Percentiles rank a stretch among this genome's conserved stretches.
These are phyloP conservation scores for Endocalyx cinctus DNA, from an alignment of 2,329 filamentous ascomycete species.

Conservation along the genomic window DNA sequence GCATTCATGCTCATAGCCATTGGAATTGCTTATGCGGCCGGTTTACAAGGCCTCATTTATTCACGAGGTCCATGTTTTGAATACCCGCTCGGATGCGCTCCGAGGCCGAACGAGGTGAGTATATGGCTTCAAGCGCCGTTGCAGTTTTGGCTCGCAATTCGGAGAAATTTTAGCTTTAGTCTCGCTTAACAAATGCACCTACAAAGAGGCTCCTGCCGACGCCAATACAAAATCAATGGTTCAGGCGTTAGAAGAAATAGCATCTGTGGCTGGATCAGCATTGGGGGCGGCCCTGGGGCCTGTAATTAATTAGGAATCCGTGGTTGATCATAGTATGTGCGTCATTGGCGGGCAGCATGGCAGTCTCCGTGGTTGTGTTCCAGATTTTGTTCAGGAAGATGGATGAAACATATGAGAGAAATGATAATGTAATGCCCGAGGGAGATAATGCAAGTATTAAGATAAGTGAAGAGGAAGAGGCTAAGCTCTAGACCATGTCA, in stretches of 20 bases:
- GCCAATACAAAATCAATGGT: slow-evolving; percentile 9
- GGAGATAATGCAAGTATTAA: no score
- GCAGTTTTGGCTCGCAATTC: slow-evolving; percentile 23
- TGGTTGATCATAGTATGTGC: slow-evolving; percentile 7
- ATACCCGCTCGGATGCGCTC: slow-evolving; percentile 5
- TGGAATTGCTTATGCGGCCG: slow-evolving; percentile 44
- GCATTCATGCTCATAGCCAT: slow-evolving; percentile 43
- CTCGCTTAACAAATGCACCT: slow-evolving; percentile 8
- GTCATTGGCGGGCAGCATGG: slow-evolving; percentile 4
- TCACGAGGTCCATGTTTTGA: slow-evolving; percentile 13
- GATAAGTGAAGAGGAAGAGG: no score
- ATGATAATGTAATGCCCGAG: no score
- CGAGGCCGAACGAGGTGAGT: slow-evolving; percentile 27
- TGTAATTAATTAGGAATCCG: slow-evolving; percentile 7
- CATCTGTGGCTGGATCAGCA: slow-evolving; percentile 3
- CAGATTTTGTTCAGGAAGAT: not conserved
- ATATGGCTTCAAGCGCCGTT: slow-evolving; percentile 36
- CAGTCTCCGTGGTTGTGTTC: not conserved
- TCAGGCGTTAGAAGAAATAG: slow-evolving; percentile 5
- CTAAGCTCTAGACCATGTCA: no score
- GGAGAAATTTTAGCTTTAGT: slow-evolving; percentile 12
- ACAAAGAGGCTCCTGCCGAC: slow-evolving; percentile 7
- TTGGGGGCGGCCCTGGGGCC: slow-evolving; percentile 10
- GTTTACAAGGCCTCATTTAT: slow-evolving; percentile 43
- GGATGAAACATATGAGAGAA: no score